These are phyloP conservation scores for Globisporangium viniferum DNA, from an alignment of 352 stramenopile genomes.

Conservation along the genomic window DNA sequence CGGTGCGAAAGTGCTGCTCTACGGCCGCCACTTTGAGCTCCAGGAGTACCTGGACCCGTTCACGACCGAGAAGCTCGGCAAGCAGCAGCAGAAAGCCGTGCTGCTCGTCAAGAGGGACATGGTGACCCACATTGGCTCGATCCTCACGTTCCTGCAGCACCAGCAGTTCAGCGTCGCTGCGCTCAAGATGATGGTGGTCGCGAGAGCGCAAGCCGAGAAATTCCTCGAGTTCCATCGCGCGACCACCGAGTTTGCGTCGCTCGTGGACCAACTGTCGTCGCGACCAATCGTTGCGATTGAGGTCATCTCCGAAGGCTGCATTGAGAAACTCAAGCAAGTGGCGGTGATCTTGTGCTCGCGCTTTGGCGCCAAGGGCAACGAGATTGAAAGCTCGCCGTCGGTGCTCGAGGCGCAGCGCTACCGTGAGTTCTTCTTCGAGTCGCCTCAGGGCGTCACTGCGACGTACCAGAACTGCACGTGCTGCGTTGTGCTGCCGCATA, in stretches of 20 bases:
- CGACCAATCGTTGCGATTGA: constrained; percentile 65
- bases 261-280: constrained; percentile 37
- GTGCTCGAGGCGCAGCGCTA: constrained; percentile 57
- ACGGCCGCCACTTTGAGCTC: constrained; percentile 80
- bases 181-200: constrained; percentile 75
- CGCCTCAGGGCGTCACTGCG: constrained; percentile 51
- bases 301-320: constrained; percentile 68
- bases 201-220: constrained; percentile 44
- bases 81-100: constrained; percentile 67
- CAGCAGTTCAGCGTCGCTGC: constrained; percentile 73
- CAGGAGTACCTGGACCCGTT: constrained; percentile 81
- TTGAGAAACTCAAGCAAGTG: constrained; percentile 62
- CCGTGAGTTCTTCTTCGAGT: constrained; percentile 64
- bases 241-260: constrained; percentile 25
- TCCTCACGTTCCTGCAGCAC: constrained; percentile 57
- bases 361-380: constrained; percentile 36
- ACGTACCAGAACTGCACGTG: constrained; percentile 89
- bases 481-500: constrained; percentile 91
- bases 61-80: constrained; percentile 63
- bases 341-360: constrained; percentile 36
- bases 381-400: constrained; percentile 49
- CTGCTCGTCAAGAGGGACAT: constrained; percentile 59
- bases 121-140: constrained; percentile 42
- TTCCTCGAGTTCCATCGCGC: constrained; percentile 45
- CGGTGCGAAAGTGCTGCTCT: constrained; percentile 77